Evolutionary conservation across 257 asterid species (phyloP).

Genomic region (Salvia miltiorrhiza): DNA sequence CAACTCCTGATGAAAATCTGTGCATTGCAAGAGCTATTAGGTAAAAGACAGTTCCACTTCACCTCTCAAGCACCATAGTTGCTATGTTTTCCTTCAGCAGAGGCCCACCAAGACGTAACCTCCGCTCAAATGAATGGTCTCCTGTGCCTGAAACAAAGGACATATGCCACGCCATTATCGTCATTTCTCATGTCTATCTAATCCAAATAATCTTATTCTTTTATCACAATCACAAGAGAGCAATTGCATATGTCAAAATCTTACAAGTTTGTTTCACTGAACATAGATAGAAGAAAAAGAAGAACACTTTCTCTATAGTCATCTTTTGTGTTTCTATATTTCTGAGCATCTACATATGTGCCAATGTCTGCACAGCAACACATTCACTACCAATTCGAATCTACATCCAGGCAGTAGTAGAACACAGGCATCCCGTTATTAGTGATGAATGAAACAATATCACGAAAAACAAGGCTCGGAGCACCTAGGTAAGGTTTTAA

Average conservation of each 20-base stretch:
- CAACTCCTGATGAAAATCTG: constrained; percentile 14
- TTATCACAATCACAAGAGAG: neutral
- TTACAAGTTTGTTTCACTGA: neutral
- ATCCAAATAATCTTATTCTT: neutral
- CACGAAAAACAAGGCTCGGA: neutral
- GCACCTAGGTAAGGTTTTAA: neutral
- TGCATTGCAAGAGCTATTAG: neutral
- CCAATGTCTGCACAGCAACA: neutral
- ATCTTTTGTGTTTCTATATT: neutral
- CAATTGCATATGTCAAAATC: neutral
- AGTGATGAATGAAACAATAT: neutral
- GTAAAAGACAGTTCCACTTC: neutral
- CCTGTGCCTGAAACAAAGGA: constrained; percentile 68
- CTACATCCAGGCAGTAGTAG: neutral
- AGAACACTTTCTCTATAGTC: neutral
- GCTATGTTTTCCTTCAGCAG: constrained; percentile 89
- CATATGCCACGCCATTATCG: neutral
- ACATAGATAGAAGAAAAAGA: neutral
- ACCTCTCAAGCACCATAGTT: constrained; percentile 99
- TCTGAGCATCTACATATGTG: neutral
- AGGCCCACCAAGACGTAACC: constrained; percentile 95
- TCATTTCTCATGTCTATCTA: neutral
- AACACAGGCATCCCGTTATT: neutral
- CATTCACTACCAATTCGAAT: neutral
- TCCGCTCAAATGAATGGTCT: constrained; percentile 87